Conservation (phyloP, 192 early-diverging fungal genomes). For the Umbelopsis ramanniana region DNA sequence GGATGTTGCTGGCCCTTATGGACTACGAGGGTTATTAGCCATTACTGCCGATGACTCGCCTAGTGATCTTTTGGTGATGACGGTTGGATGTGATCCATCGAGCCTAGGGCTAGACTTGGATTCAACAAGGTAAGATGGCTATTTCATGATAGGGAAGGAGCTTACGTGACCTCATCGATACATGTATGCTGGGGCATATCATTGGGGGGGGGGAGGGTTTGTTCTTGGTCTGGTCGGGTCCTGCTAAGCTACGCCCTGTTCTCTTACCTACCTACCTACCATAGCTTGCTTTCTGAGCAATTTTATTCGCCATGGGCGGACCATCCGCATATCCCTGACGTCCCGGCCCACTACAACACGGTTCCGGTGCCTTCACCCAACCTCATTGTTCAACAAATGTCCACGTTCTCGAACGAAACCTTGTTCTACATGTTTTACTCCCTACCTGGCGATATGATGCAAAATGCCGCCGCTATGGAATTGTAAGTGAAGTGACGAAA, state of each 20-base stretch:
- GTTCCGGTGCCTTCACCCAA: background rate
- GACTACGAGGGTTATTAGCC: background rate
- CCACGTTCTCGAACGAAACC: background rate
- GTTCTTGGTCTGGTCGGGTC: too few species aligned
- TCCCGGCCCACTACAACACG: background rate
- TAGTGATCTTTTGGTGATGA: constrained; percentile 9
- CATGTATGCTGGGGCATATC: too few species aligned
- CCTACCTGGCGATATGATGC: constrained; percentile 1
- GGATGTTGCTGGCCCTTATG: background rate
- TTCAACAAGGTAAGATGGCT: background rate
- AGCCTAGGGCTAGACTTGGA: background rate
- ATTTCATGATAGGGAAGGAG: background rate
- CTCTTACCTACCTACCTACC: too few species aligned
- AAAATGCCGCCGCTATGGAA: constrained; percentile 11
- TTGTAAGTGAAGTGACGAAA: background rate
- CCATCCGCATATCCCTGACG: background rate
- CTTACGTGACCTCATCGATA: too few species aligned
- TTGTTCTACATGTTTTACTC: constrained; percentile 15
- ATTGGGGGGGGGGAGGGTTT: too few species aligned
- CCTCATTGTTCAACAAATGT: background rate
- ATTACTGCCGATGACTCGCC: background rate
- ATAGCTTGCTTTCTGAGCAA: constrained; percentile 3
- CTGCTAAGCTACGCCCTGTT: too few species aligned
- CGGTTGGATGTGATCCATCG: background rate
- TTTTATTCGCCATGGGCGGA: constrained; percentile 10